These are phyloP conservation scores for Starmera amethionina DNA, from an alignment of 805 yeast species.

Conservation along the genomic window DNA sequence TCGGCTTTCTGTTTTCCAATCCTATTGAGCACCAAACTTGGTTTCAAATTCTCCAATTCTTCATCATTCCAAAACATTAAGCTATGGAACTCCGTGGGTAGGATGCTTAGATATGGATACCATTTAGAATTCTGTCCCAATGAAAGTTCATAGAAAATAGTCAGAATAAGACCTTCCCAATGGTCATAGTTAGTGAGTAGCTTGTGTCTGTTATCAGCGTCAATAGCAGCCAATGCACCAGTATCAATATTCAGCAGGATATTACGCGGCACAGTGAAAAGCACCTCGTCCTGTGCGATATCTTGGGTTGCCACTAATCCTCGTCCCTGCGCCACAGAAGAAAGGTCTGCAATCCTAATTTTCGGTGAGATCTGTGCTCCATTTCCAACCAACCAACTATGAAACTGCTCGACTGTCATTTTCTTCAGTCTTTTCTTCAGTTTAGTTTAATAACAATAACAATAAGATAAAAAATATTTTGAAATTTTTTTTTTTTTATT, in stretches of 20 bases:
- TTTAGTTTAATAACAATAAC: background rate
- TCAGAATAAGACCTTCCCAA: constrained; percentile 73
- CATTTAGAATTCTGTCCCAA: constrained; percentile 44
- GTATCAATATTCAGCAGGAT: constrained; percentile 51
- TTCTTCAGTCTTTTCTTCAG: too few relatives aligned
- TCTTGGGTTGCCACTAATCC: constrained; percentile 59
- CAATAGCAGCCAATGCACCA: constrained; percentile 30
- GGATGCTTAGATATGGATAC: constrained; percentile 59
- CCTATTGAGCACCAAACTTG: constrained; percentile 61
- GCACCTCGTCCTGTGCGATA: constrained; percentile 48
- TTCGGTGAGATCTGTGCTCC: constrained; percentile 45
- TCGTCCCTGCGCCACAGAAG: constrained; percentile 59
- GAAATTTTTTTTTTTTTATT: too few relatives aligned
- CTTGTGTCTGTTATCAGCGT: constrained; percentile 22
- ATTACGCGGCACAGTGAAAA: constrained; percentile 61
- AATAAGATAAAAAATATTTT: too few relatives aligned
- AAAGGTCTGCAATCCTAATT: constrained; percentile 49
- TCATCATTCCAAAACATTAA: constrained; percentile 72
- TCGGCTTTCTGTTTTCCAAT: constrained; percentile 65
- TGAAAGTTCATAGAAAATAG: constrained; percentile 52
- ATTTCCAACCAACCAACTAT: constrained; percentile 32
- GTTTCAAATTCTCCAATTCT: constrained; percentile 48
- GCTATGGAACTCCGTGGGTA: constrained; percentile 57
- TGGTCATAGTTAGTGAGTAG: constrained; percentile 37
- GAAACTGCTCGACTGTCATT: constrained; percentile 20